Conservation (phyloP, 1,139 yeast genomes). For the Saccharomycopsis hybrid region DNA sequence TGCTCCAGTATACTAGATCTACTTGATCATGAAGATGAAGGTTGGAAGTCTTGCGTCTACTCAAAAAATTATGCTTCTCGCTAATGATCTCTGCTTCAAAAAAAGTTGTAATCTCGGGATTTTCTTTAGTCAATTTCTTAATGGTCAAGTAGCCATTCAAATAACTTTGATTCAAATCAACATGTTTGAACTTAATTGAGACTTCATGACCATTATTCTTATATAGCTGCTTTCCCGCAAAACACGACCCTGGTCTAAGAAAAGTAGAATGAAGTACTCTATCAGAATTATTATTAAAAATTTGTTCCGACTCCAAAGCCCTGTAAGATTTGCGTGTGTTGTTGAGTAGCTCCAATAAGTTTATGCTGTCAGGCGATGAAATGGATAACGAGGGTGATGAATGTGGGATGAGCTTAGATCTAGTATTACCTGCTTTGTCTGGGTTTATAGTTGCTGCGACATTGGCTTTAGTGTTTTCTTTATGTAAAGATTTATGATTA, state of each 20-base stretch:
- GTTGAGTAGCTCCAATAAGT: background rate
- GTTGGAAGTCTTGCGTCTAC: conserved; percentile 37
- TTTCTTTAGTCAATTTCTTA: conserved; percentile 67
- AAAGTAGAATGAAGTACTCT: conserved; percentile 2
- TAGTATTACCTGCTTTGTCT: too few species aligned
- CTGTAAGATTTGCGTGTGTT: background rate
- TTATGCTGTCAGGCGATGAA: background rate
- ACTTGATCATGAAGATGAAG: conserved; percentile 61
- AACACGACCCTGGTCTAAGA: conserved; percentile 3
- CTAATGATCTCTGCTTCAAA: conserved; percentile 84
- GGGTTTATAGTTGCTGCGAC: too few species aligned
- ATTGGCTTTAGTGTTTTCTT: too few species aligned
- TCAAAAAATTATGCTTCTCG: conserved; percentile 43
- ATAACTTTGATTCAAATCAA: conserved; percentile 54
- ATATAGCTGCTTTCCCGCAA: conserved; percentile 5
- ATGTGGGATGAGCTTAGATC: too few species aligned
- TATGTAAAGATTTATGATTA: too few species aligned
- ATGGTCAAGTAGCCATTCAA: conserved; percentile 77
- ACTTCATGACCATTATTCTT: conserved; percentile 51
- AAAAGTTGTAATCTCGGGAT: conserved; percentile 80
- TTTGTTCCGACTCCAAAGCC: background rate
- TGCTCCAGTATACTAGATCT: conserved; percentile 83
- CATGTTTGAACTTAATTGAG: conserved; percentile 62
- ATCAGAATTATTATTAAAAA: background rate
- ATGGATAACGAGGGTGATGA: background rate